Conservation (phyloP, 805 yeast species). For the Candida berthetii region DNA sequence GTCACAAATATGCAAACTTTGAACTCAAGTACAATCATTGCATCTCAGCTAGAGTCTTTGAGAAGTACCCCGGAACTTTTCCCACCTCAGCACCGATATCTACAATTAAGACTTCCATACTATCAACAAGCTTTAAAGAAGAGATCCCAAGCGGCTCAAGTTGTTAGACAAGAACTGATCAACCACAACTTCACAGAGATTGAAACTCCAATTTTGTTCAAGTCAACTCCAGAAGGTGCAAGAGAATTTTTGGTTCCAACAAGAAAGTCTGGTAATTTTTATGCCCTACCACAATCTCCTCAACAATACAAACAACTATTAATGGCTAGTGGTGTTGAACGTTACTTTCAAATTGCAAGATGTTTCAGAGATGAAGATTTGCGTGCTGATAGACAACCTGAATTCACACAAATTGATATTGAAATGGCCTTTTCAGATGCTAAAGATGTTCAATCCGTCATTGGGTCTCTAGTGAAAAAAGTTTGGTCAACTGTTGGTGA, state of each 20-base stretch:
- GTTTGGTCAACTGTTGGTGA: constrained; percentile 49
- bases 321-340: constrained; percentile 88
- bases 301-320: constrained; percentile 94
- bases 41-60: constrained; percentile 61
- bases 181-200: constrained; percentile 60
- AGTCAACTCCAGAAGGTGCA: constrained; percentile 98
- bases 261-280: constrained; percentile 51
- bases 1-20: constrained; percentile 46
- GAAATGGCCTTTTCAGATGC: constrained; percentile 83
- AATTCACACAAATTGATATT: constrained; percentile 93
- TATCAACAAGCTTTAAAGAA: constrained; percentile 50
- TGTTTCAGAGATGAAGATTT: constrained; percentile 97
- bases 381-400: constrained; percentile 94
- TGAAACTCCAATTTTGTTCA: constrained; percentile 90
- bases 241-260: constrained; percentile 94
- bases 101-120: constrained; percentile 63
- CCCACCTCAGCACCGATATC: constrained; percentile 76
- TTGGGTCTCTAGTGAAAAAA: constrained; percentile 47
- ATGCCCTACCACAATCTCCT: constrained; percentile 96
- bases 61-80: constrained; percentile 48
- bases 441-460: constrained; percentile 57
- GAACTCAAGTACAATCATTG: constrained; percentile 56
- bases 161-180: constrained; percentile 37
- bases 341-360: constrained; percentile 85
- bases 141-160: constrained; percentile 49